Conservation (phyloP, 2,329 filamentous ascomycete genomes). For the Xylariaceae sp. region DNA sequence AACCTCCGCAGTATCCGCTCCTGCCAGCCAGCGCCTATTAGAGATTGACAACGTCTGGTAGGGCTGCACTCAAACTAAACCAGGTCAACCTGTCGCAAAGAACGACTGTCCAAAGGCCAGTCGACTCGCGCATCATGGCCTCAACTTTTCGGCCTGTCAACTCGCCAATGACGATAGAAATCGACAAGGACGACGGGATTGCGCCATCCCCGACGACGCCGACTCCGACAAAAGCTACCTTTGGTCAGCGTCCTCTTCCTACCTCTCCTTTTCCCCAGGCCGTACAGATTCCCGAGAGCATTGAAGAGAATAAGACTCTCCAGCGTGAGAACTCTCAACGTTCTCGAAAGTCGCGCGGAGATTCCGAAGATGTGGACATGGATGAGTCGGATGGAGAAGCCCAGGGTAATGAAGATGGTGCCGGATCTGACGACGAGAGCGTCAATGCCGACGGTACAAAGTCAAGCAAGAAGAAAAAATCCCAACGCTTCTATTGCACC, state of each 20-base stretch:
- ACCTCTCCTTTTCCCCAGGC: conserved; percentile 58
- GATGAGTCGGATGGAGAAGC: conserved; percentile 74
- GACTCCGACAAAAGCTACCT: conserved; percentile 69
- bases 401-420: conserved; percentile 55
- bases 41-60: neutral
- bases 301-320: conserved; percentile 50
- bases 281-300: conserved; percentile 53
- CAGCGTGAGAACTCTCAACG: conserved; percentile 65
- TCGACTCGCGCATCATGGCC: conserved; percentile 46
- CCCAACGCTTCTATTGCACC: conserved; percentile 93
- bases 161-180: conserved; percentile 43
- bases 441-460: conserved; percentile 68
- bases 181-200: conserved; percentile 36
- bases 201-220: conserved; percentile 45
- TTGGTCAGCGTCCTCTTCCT: conserved; percentile 61
- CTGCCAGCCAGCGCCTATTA: conserved; percentile 1
- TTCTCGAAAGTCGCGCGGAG: conserved; percentile 62
- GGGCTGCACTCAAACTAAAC: conserved; percentile 2
- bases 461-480: conserved; percentile 92
- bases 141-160: conserved; percentile 57
- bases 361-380: conserved; percentile 76
- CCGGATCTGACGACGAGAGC: conserved; percentile 68
- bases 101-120: neutral
- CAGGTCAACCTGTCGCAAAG: no score
- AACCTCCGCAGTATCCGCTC: conserved; percentile 25